Conservation (phyloP, 768 basidiomycete species). For the Cystobasidiopsis lactophilus region DNA sequence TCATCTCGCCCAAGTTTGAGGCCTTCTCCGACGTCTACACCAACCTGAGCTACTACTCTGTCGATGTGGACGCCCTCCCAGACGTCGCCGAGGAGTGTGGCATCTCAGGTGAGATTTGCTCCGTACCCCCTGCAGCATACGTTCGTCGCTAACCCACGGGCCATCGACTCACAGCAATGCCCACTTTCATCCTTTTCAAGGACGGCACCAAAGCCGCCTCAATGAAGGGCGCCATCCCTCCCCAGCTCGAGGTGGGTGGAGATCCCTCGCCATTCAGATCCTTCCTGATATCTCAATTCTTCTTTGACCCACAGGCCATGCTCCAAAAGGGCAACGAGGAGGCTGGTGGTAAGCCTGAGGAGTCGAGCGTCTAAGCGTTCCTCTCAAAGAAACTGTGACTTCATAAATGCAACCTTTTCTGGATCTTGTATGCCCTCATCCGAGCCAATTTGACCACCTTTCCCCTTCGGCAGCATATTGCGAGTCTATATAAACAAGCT, state of each 20-base stretch:
- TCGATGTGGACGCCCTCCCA: constrained; percentile 42
- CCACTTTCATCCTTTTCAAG: background rate
- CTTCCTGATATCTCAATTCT: too few relatives aligned
- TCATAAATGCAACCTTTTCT: too few relatives aligned
- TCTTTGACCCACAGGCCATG: background rate
- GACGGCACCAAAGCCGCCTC: background rate
- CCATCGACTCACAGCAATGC: background rate
- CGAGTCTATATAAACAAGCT: too few relatives aligned
- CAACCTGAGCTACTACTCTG: constrained; percentile 43
- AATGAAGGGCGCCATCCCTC: background rate
- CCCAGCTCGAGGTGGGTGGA: background rate
- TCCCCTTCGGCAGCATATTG: too few relatives aligned
- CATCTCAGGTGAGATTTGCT: constrained; percentile 25
- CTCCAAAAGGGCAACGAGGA: too few relatives aligned
- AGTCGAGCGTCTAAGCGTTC: background rate
- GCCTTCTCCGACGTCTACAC: constrained; percentile 25
- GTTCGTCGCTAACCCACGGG: background rate
- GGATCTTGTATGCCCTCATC: too few relatives aligned
- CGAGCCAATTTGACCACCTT: too few relatives aligned
- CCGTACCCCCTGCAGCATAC: background rate
- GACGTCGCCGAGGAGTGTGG: constrained; percentile 32
- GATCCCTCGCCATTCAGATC: too few relatives aligned
- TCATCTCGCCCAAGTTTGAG: background rate
- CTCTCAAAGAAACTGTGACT: background rate
- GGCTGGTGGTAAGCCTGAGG: background rate